Percentiles rank a stretch among this genome's conserved stretches.
Evolutionary conservation across 2,329 filamentous ascomycete species (phyloP).

Genomic region (Pestalotiopsis sp.): DNA sequence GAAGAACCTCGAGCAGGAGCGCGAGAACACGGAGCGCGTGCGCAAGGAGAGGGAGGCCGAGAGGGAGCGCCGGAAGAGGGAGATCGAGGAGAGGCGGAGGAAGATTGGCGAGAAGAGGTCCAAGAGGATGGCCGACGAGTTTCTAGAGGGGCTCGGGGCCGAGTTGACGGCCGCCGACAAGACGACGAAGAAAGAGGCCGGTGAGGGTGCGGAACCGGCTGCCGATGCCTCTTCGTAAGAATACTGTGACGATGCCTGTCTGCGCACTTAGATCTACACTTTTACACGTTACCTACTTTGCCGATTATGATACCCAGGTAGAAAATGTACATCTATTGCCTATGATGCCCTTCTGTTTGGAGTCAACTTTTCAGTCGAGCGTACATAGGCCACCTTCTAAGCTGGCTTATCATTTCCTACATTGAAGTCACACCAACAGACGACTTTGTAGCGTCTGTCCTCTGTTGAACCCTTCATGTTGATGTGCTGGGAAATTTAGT

Average conservation of each 20-base stretch:
- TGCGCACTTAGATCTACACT: too few species aligned
- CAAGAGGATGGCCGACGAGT: slow-evolving; percentile 38
- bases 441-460: too few species aligned
- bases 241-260: neutral
- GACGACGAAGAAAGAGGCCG: neutral
- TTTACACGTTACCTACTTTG: too few species aligned
- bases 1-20: slow-evolving; percentile 69
- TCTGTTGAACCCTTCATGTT: too few species aligned
- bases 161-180: slow-evolving; percentile 26
- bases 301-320: too few species aligned
- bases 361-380: too few species aligned
- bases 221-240: neutral
- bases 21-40: slow-evolving; percentile 68
- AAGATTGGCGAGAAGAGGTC: slow-evolving; percentile 60
- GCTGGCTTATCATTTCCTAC: too few species aligned
- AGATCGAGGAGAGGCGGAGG: slow-evolving; percentile 66
- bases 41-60: slow-evolving; percentile 58
- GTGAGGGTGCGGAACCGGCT: neutral
- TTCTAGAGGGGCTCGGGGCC: slow-evolving; percentile 37
- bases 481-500: too few species aligned
- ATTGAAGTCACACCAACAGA: too few species aligned
- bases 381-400: too few species aligned
- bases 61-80: slow-evolving; percentile 59
- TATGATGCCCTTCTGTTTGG: too few species aligned
- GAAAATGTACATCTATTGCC: too few species aligned